phyloP scores from a whole-genome alignment of 108 stramenopile genomes.

The Aurantiochytrium sp. region DNA sequence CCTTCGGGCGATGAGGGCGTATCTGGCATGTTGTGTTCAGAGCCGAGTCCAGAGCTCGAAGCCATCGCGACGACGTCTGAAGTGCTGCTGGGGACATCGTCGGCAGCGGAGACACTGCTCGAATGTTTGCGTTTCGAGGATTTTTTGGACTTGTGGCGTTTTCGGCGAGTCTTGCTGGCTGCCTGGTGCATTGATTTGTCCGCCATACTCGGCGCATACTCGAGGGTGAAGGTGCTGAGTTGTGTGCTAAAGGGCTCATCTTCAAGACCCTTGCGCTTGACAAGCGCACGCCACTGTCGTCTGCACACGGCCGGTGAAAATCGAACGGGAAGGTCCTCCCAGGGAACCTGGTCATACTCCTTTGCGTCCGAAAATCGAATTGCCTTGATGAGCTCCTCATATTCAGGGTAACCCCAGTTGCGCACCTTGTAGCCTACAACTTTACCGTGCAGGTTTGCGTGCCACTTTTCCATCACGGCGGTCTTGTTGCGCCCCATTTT shows the following conservation, averaged over 20 bases:
- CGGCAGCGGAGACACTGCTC: no score
- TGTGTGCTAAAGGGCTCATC: neutral
- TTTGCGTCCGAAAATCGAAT: neutral
- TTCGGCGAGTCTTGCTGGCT: no score
- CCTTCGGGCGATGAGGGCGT: no score
- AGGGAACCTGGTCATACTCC: neutral
- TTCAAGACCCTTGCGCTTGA: neutral
- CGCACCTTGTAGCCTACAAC: neutral
- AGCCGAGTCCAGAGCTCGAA: no score
- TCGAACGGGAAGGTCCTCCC: neutral
- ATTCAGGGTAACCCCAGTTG: neutral
- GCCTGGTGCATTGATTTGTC: no score
- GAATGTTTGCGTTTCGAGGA: no score
- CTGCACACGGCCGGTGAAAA: neutral
- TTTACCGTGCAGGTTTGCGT: neutral
- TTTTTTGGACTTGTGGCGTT: no score
- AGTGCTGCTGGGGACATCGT: no score
- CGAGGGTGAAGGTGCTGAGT: neutral
- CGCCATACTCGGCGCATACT: no score
- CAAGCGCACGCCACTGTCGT: neutral
- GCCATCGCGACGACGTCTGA: no score
- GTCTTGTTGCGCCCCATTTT: neutral
- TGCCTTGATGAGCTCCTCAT: neutral
- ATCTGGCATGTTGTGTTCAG: no score
- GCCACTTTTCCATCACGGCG: neutral